Base-by-base conservation (phyloP, 2,329 filamentous ascomycete genomes). In the Pestalotiopsis sp. region DNA sequence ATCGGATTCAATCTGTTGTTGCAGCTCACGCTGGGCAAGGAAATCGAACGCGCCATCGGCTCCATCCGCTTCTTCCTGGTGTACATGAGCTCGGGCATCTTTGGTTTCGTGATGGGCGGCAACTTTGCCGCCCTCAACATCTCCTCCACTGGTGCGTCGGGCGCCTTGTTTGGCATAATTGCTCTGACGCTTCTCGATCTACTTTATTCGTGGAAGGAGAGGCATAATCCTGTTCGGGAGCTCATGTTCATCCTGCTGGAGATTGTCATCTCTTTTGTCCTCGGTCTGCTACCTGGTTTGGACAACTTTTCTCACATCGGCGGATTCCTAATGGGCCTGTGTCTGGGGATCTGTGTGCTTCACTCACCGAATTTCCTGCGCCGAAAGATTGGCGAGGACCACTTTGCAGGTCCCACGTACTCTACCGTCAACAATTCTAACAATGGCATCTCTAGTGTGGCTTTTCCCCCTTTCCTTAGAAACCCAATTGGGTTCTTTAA, bases 221-320 rank as follows among this genome's bases (percentile, higher is more conserved):
- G 94, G 61, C 83, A 83, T 57, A 90, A 85, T 39, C 96, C 96
- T 0, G 85, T 90, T 78, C 92, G 92, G 72, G 96, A 98, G 74
- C 82, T 99, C n/a, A 82, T 93, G 65, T 97, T 97, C 79, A 92
- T 98, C 78, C 70, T 94, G 60, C 81, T 98, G 67, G 94, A 98
- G 75, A 89, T 98, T 70, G 83, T 90, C 71, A 94, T 99, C 71
- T 94, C 94, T 0, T 98, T 99, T 76, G 94, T 96, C 17, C 87
- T 99, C 2, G 96, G 96, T 40, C 86, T 99, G 3, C 86, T 99
- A 1, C 96, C 96, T 0, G 95, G 94, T 9, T 82, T 99, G 60
- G 96, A 99, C 83, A 99, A 99, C 80, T 99, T 98, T 79, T 93
- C 93, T 17, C 96, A 99, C 73, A 98, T 99, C 70, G 96, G 96